Conservation (phyloP, 305 asterid species). For the Euphrasia arctica region DNA sequence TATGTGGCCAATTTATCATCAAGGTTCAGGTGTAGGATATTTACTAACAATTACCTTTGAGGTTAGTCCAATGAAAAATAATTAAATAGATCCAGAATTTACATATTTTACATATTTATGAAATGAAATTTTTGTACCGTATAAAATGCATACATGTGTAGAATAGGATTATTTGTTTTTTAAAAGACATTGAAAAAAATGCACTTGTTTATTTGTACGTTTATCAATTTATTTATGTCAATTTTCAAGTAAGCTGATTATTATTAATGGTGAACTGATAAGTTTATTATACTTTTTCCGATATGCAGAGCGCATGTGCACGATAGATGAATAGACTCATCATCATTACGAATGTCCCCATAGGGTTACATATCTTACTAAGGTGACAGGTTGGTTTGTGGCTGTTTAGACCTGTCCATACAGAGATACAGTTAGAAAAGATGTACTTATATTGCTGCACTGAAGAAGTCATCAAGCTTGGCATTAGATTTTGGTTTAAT, state of each 20-base stretch:
- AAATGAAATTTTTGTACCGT: not conserved
- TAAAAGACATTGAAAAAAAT: not conserved
- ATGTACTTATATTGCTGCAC: slow-evolving; percentile 10
- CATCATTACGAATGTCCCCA: not conserved
- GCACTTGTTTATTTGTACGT: not conserved
- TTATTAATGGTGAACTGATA: slow-evolving; percentile 21
- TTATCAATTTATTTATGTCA: not conserved
- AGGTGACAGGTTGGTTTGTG: slow-evolving; percentile 21
- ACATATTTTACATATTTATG: not conserved
- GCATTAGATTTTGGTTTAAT: slow-evolving; percentile 6
- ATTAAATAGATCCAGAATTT: not conserved
- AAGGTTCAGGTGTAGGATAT: not conserved
- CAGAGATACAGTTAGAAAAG: slow-evolving; percentile 14
- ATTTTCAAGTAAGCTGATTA: slow-evolving; percentile 10
- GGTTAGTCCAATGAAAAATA: not conserved
- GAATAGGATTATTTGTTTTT: not conserved
- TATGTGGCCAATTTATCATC: not conserved
- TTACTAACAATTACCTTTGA: not conserved
- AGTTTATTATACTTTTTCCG: slow-evolving; percentile 3
- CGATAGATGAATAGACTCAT: slow-evolving; percentile 42
- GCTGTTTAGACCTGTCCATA: slow-evolving; percentile 18
- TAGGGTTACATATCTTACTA: slow-evolving; percentile 19
- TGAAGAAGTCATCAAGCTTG: slow-evolving; percentile 15
- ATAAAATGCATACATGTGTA: not conserved
- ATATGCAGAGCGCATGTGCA: slow-evolving; percentile 62